Percentiles rank a stretch among this genome's conserved stretches.
Conservation (phyloP, 306 rosid genomes). For the Astragalus membranaceus region DNA sequence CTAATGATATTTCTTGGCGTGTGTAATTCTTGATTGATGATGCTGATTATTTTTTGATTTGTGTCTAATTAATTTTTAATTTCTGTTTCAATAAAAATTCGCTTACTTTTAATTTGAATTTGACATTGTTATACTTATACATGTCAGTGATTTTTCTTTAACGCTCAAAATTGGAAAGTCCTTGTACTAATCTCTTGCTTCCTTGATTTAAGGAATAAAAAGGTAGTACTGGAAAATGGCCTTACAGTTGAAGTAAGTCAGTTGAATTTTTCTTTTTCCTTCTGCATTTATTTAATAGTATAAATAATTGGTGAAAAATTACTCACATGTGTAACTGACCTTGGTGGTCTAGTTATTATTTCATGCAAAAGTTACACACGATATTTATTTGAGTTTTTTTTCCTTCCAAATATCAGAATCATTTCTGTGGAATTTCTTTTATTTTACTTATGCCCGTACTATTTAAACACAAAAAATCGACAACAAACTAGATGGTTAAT, state of each 20-base stretch:
- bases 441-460: neutral
- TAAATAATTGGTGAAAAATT: neutral
- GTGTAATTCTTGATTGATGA: neutral
- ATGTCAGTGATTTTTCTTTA: neutral
- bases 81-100: slow-evolving; percentile 1
- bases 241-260: slow-evolving; percentile 66
- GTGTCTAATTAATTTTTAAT: slow-evolving; percentile 5
- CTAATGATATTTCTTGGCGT: neutral
- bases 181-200: neutral
- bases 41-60: neutral
- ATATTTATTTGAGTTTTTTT: neutral
- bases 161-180: neutral
- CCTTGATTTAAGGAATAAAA: slow-evolving; percentile 54
- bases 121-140: neutral
- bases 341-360: neutral
- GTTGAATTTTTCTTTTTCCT: slow-evolving; percentile 7
- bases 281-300: neutral
- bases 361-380: neutral
- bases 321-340: neutral
- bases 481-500: no score
- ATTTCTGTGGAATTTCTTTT: neutral
- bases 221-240: slow-evolving; percentile 69
- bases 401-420: neutral
- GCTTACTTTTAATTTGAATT: neutral
- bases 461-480: no score